Percentiles rank a stretch among this genome's conserved stretches.
These are phyloP conservation scores for Porphyrellus cyaneotinctus DNA, from an alignment of 768 basidiomycete species.

Conservation along the genomic window DNA sequence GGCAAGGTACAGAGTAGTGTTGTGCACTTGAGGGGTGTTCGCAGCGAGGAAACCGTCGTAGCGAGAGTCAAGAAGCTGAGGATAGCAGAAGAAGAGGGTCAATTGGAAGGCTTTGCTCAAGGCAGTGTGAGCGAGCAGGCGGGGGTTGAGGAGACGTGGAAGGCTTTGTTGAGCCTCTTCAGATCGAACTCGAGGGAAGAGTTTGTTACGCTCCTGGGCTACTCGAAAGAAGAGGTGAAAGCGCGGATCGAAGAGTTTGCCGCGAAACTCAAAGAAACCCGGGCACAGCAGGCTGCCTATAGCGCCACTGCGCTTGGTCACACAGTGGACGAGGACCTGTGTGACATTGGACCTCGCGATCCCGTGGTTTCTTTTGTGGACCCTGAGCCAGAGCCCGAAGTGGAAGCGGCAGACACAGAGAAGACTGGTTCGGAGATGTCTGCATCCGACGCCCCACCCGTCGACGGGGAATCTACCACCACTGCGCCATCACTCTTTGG, in stretches of 20 bases:
- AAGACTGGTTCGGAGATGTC: constrained; percentile 65
- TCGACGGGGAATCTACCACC: constrained; percentile 75
- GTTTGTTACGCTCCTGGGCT: constrained; percentile 84
- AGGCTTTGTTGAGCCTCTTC: constrained; percentile 84
- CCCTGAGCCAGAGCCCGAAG: constrained; percentile 40
- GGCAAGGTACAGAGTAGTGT: constrained; percentile 81
- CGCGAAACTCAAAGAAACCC: constrained; percentile 57
- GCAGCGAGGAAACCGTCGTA: constrained; percentile 71
- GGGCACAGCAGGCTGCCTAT: constrained; percentile 15
- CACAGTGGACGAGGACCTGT: constrained; percentile 38
- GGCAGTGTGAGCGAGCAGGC: constrained; percentile 36
- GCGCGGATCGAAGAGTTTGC: constrained; percentile 78
- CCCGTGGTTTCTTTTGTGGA: constrained; percentile 84
- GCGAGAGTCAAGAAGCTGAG: constrained; percentile 69
- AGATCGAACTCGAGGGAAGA: constrained; percentile 86
- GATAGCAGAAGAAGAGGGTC: constrained; percentile 52
- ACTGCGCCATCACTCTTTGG: constrained; percentile 87
- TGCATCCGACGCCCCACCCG: constrained; percentile 60
- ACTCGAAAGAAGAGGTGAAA: constrained; percentile 84
- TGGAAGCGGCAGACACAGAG: constrained; percentile 28
- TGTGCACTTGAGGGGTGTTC: constrained; percentile 74
- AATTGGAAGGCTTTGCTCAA: constrained; percentile 67
- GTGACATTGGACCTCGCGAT: constrained; percentile 52
- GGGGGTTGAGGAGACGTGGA: constrained; percentile 65
- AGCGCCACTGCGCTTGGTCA: constrained; percentile 32